Base-by-base conservation (phyloP, 108 stramenopile genomes). In the Conticribra guillardii region DNA sequence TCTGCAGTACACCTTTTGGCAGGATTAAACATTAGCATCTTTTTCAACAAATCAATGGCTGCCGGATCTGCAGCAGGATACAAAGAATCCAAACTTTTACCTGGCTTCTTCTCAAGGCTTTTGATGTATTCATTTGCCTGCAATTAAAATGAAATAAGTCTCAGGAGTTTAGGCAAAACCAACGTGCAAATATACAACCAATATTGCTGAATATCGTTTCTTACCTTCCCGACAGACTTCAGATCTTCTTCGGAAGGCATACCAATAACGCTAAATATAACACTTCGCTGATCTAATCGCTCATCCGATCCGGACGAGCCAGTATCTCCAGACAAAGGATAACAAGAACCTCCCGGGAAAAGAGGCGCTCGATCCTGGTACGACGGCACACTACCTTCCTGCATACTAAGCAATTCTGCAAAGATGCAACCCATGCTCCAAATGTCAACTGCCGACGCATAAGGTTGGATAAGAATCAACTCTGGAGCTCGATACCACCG, bases 401-500 rank as follows among this genome's bases (percentile, higher is more conserved):
- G 96, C 95, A 96, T 96, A 54, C 91, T 91, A 44, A 96, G 55
- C 23, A 96, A 80, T 66, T 96, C 95, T 23, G 86, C 95, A 44
- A 96, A 79, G 57, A 96, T 96, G 62, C 95, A 96, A n/a, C 95
- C 95, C 24, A 96, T 44, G 71, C 90, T 96, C 99, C 97, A 98
- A 58, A 98, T 90, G 70, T 99, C 99, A 48, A 99, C 99, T 1
- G 97, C 96, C 9, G 89, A 88, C 31, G 93, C 87, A 82, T 99
- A 99, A 0, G 96, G 95, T 71, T 98, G 94, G 59, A 96, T 87
- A 30, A 99, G 74, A 51, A 98, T 98, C 27, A 99, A 78, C 74
- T 99, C 99, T 9, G 99, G 99, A 22, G 99, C 97, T 28, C 99
- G 82, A 79, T 99, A 99, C 99, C 99, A 99, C 15, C 99, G 80